These are phyloP conservation scores for Solanum hybrid DNA, from an alignment of 305 asterid species.

Conservation along the genomic window DNA sequence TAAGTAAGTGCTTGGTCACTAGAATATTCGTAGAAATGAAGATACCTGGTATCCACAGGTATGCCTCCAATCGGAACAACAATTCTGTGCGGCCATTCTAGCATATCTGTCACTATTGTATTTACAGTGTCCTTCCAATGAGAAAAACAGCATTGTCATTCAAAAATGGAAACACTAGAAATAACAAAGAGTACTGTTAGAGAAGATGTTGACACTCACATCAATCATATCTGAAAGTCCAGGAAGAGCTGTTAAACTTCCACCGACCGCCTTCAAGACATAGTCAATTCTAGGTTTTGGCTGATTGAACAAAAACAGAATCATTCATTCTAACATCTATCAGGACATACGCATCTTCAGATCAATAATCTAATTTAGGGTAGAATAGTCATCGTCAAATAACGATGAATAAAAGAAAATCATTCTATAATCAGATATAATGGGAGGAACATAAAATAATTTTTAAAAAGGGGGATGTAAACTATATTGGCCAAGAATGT, in stretches of 20 bases:
- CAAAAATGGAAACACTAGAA: neutral
- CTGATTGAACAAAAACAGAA: conserved; percentile 31
- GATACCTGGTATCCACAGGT: conserved; percentile 68
- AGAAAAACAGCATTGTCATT: conserved; percentile 18
- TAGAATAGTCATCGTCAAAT: neutral
- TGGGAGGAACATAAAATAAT: neutral
- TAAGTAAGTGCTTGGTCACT: neutral
- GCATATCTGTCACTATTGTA: conserved; percentile 79
- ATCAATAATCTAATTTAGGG: neutral
- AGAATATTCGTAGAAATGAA: conserved; percentile 1
- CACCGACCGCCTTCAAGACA: conserved; percentile 91
- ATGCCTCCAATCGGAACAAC: conserved; percentile 94
- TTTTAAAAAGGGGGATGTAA: neutral
- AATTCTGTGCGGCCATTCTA: conserved; percentile 98
- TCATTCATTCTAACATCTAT: neutral
- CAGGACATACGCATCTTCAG: neutral
- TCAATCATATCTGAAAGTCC: conserved; percentile 97
- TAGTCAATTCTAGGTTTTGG: conserved; percentile 93
- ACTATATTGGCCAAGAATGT: neutral
- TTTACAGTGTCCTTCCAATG: conserved; percentile 67
- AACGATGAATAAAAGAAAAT: neutral
- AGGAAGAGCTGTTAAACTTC: conserved; percentile 96
- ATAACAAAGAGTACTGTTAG: conserved; percentile 1
- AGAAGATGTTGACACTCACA: conserved; percentile 39
- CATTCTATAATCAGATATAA: neutral